Evolutionary conservation across 257 asterid species (phyloP), one percentile per base, ranked within the genome.

Genomic region (Solanum paucissectum): DNA sequence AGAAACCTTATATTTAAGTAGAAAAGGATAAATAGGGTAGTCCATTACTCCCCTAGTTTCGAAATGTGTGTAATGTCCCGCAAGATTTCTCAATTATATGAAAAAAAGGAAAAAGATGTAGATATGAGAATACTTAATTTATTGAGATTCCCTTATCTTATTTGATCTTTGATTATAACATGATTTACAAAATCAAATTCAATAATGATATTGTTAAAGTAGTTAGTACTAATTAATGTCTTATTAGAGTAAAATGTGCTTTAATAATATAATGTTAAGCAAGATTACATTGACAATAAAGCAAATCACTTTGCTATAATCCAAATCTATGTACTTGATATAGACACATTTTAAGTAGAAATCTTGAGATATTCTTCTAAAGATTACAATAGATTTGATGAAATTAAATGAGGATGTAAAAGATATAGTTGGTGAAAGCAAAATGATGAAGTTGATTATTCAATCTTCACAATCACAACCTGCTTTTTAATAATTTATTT

Each of bases 361-460:
- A 81, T 81, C 40, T 81, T 46, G 69, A 49, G 86, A 82, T 82
- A 82, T 52, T 82, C 21, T 82, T 82, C 12, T 25, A 20, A 7
- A 82, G 86, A 49, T 82, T 49, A 49, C 86, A 82, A 82, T 82
- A 49, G 69, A 82, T 82, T 76, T 82, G 64, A 44, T 14, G 64
- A 79, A 79, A 58, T 58, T 58, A 58, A 58, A 79, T 79, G 64
- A 42, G 25, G 10, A 42, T 64, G 42, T 33, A 37, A 68, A 89
- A 79, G 92, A 92, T 90, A 42, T 88, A 90, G 89, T 92, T 86
- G 92, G 94, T 92, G 88, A 88, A 90, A 89, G 77, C 84, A 90
- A 88, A 92, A 79, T 83, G 84, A 92, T 92, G 89, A 89, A 88
- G 86, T 21, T 49, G 83, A 38, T 88, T 68, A 40, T 72, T 86